Base-by-base conservation (phyloP, 345 rosid genomes). In the Murraya koenigii region DNA sequence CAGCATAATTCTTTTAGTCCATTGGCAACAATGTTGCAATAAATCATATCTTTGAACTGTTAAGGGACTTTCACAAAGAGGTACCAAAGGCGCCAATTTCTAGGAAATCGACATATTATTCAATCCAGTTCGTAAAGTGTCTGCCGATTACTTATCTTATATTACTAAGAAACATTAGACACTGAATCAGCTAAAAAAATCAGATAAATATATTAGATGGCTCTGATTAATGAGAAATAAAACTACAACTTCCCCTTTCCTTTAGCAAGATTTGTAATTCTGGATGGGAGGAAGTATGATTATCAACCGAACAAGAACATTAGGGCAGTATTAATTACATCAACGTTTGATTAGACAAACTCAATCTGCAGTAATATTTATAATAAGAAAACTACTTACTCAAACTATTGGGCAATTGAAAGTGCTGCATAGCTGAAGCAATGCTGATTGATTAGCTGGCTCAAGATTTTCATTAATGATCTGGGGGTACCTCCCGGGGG, bases 401-500 rank as follows among this genome's bases (percentile, higher is more conserved):
- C 86, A 96, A 80, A 81, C 91, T 62, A 97, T 87, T 3, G 75
- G 60, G 79, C 91, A 87, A 60, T 88, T 87, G 82, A 91, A 91
- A 63, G 77, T 82, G 65, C 79, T 79, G 83, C 97, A 94, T 54
- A 94, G 88, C 91, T 91, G 89, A 72, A 87, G 84, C 35, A 97
- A 72, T 69, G 92, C 92, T 47, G 90, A 55, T 70, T 89, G 95
- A 82, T 97, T 97, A 66, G 91, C 87, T 65, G 89, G 77, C 64
- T 90, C 98, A 14, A 96, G 90, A 78, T 87, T 86, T 83, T 87
- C 91, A 11, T 81, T 82, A 47, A 96, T 96, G 14, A 92, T 88
- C 85, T 85, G 90, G 11, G 95, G 91, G 76, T 71, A 94, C 85
- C 88, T 91, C 52, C 97, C 97, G 75, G 99, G 97, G 63, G 87